Evolutionary conservation across 345 rosid species (phyloP).

Genomic region (Boechera stricta): DNA sequence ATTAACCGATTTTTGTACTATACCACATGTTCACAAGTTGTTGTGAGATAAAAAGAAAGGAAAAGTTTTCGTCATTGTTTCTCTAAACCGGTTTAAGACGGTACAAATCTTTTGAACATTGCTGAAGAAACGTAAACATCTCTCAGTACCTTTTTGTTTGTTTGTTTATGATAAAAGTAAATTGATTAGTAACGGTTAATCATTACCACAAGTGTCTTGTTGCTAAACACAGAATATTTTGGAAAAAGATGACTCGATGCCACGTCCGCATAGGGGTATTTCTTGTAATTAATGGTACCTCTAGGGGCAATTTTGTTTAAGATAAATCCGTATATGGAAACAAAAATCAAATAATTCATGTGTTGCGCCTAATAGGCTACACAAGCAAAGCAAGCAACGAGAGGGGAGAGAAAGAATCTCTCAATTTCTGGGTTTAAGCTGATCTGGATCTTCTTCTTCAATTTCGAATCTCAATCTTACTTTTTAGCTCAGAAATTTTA

Average conservation of each 20-base stretch:
- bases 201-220: slow-evolving; percentile 29
- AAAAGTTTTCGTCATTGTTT: no score
- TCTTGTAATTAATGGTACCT: slow-evolving; percentile 11
- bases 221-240: slow-evolving; percentile 30
- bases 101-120: no score
- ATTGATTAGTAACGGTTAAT: slow-evolving; percentile 25
- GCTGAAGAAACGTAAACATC: no score
- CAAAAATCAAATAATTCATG: slow-evolving; percentile 21
- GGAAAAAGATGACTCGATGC: slow-evolving; percentile 35
- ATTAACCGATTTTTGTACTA: slow-evolving; percentile 19
- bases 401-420: slow-evolving; percentile 13
- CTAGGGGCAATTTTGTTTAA: not conserved
- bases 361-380: slow-evolving; percentile 35
- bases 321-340: slow-evolving; percentile 25
- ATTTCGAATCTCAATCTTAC: slow-evolving; percentile 11
- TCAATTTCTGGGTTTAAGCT: slow-evolving; percentile 47
- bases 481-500: slow-evolving; percentile 20
- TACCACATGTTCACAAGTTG: not conserved
- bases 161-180: not conserved
- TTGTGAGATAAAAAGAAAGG: no score
- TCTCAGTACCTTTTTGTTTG: no score
- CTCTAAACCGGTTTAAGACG: no score
- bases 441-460: slow-evolving; percentile 41
- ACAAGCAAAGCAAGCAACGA: slow-evolving; percentile 38
- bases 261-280: slow-evolving; percentile 39